Evolutionary conservation across 495 filamentous ascomycete genomes (phyloP), one percentile per base, ranked within the genome.

Genomic region (Penicillium antarcticum): DNA sequence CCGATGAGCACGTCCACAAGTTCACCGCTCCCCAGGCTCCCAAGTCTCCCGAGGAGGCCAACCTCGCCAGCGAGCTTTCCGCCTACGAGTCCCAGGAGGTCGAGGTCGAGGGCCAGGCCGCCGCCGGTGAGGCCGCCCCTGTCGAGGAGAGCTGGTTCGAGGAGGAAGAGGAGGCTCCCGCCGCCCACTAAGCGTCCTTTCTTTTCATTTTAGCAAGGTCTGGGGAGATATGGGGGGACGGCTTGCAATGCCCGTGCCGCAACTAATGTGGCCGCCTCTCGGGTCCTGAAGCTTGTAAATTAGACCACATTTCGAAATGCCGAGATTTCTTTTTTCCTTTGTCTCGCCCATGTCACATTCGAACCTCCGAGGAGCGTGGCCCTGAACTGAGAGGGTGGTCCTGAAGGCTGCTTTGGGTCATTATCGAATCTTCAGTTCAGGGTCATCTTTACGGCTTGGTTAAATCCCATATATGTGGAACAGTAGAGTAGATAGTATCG

Each of bases 41-140:
- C 55, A 75, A 78, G 67, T 91, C 88, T 21, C 94, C 94, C 63
- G 92, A 96, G 73, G 92, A 97, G 80, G 74, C 84, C 72, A 88
- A 94, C 72, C 85, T 97, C 39, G 89, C 91, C 62, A 84, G 80
- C 66, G 90, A 92, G 68, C 69, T 99, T 67, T 88, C 92, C 77
- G 81, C 87, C 55, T 99, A 99, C 80, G 91, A 97, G 83, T 76
- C 72, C 61, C 87, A 91, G 79, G 80, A 86, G 49, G 92, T 97
- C 49, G 94, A 99, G 74, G 84, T 97, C 59, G 94, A 99, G 79
- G 92, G 92, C 51, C 86, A 91, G 74, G 73, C 77, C 33, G 67
- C 69, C 50, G 67, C 66, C 32, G 88, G 76, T 36, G 80, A 80
- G 66, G 72, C 74, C 26, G 71, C 72, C 26, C 78, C 77, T 40